phyloP scores from a whole-genome alignment of 139 green algal species.

The Pseudopediastrum boryanum region DNA sequence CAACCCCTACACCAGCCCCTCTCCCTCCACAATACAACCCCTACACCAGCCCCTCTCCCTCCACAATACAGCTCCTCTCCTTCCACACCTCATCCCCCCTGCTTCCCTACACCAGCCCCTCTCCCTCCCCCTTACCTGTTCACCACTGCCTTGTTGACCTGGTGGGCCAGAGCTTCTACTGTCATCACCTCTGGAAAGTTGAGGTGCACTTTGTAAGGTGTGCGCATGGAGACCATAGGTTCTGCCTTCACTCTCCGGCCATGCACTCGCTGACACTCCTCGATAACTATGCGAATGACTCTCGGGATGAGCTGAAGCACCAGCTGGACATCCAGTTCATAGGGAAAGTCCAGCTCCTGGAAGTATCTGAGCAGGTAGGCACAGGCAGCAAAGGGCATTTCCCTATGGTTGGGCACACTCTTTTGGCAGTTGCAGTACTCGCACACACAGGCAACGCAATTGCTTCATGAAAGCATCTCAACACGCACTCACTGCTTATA shows the following conservation, averaged over 20 bases:
- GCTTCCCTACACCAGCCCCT: background rate
- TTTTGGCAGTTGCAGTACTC: background rate
- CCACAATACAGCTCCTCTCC: too few relatives aligned
- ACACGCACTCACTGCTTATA: background rate
- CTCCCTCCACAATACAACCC: too few relatives aligned
- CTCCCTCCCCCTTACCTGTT: background rate
- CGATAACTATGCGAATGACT: slow-evolving; percentile 18
- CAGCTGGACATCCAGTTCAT: slow-evolving; percentile 23
- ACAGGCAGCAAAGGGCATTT: background rate
- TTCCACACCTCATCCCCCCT: background rate
- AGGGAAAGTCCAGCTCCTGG: slow-evolving; percentile 62
- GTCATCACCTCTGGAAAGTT: slow-evolving; percentile 57
- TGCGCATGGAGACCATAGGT: slow-evolving; percentile 50
- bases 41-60: too few relatives aligned
- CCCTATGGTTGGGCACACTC: background rate
- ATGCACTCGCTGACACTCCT: background rate
- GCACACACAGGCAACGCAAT: background rate
- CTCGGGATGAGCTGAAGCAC: slow-evolving; percentile 30
- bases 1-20: too few relatives aligned
- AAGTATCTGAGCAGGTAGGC: slow-evolving; percentile 35
- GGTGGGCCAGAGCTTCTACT: slow-evolving; percentile 33
- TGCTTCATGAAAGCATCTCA: background rate
- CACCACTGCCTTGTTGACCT: slow-evolving; percentile 16
- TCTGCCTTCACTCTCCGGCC: background rate
- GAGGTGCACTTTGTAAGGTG: slow-evolving; percentile 60